A percentile compares a stretch with the other conserved stretches of the same genome.
Conservation (phyloP, 306 rosid species). For the Corylus heterophylla region DNA sequence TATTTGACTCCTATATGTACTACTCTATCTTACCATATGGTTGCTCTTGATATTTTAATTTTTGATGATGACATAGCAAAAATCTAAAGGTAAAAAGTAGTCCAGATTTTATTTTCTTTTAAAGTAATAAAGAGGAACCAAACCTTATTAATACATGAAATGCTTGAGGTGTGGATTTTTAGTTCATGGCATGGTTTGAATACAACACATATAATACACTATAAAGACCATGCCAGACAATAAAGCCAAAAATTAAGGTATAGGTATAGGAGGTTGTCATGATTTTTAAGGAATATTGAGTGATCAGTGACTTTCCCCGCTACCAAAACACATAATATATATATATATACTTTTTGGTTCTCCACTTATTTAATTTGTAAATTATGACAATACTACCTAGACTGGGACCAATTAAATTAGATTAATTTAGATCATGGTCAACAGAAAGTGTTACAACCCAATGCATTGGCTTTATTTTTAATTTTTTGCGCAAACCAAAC, state of each 20-base stretch:
- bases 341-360: not conserved
- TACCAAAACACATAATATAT: not conserved
- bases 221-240: too few species aligned
- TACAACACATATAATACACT: too few species aligned
- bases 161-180: not conserved
- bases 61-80: not conserved
- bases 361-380: not conserved
- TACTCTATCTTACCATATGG: not conserved
- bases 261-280: not conserved
- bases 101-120: too few species aligned
- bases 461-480: not conserved
- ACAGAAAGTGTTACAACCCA: not conserved
- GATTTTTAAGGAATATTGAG: not conserved
- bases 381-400: not conserved
- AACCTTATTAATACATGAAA: not conserved
- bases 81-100: not conserved
- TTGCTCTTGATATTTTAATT: not conserved
- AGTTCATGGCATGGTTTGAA: not conserved
- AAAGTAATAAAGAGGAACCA: too few species aligned
- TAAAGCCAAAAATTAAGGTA: not conserved
- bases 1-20: not conserved
- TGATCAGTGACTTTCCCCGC: not conserved
- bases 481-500: not conserved
- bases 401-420: not conserved
- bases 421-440: not conserved